A percentile compares a stretch with the other conserved stretches of the same genome.
These are phyloP conservation scores for Cyberlindnera saturnus DNA, from an alignment of 805 yeast species.

Conservation along the genomic window DNA sequence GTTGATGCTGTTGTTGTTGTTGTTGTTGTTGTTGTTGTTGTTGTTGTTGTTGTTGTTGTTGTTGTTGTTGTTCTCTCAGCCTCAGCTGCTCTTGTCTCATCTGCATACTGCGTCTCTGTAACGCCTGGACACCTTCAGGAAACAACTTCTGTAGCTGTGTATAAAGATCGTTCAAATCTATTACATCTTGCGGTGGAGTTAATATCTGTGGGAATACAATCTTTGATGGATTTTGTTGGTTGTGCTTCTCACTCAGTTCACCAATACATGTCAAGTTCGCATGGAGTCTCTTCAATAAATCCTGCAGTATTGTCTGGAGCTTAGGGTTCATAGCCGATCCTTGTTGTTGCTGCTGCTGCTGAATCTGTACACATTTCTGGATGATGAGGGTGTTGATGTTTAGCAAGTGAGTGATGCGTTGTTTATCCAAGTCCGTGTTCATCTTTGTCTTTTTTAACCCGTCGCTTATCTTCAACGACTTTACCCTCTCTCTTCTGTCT, in stretches of 20 bases:
- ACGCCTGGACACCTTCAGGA: constrained; percentile 22
- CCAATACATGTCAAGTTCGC: constrained; percentile 26
- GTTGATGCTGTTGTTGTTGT: neutral
- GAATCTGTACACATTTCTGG: constrained; percentile 21
- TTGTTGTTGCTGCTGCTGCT: constrained; percentile 17
- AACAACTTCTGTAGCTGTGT: constrained; percentile 19
- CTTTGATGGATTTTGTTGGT: constrained; percentile 8
- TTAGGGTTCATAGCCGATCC: constrained; percentile 13
- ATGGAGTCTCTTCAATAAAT: constrained; percentile 21
- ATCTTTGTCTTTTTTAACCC: constrained; percentile 2
- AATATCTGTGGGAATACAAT: constrained; percentile 20
- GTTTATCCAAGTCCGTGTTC: constrained; percentile 20
- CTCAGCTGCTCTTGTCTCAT: constrained; percentile 9
- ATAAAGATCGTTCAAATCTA: constrained; percentile 21
- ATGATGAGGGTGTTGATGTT: constrained; percentile 22
- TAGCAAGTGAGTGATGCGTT: constrained; percentile 18
- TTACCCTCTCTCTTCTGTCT: no score
- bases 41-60: constrained; percentile 12
- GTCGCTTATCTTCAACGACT: no score
- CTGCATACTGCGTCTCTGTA: constrained; percentile 14
- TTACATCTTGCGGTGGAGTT: constrained; percentile 22
- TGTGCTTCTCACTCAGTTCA: constrained; percentile 22
- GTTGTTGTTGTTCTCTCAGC: constrained; percentile 8
- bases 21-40: no score
- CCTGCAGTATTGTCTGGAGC: constrained; percentile 18